phyloP scores from a whole-genome alignment of 1,139 yeast species.

The Magnusiomyces tetraspermus region DNA sequence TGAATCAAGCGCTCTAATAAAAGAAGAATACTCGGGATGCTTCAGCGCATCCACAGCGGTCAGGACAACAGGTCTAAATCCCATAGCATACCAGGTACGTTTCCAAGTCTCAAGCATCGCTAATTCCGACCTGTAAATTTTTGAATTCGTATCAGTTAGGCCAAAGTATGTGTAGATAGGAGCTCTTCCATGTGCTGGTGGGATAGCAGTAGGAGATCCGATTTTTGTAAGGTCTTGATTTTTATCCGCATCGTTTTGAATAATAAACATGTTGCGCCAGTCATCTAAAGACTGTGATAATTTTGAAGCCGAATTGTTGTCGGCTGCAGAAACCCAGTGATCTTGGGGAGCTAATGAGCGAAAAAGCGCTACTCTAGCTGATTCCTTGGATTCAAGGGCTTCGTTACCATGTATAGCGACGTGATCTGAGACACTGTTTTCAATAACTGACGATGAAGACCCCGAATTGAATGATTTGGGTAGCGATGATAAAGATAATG shows the following conservation, averaged over 20 bases:
- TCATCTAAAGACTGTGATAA: neutral
- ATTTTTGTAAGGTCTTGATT: neutral
- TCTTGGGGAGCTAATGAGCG: neutral
- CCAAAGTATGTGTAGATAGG: constrained; percentile 23
- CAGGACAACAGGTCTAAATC: constrained; percentile 28
- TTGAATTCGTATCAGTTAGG: neutral
- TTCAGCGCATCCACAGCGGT: constrained; percentile 18
- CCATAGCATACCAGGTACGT: constrained; percentile 28
- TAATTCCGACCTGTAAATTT: constrained; percentile 14
- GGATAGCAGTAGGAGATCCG: constrained; percentile 8
- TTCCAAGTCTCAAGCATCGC: constrained; percentile 26
- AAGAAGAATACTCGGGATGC: constrained; percentile 19
- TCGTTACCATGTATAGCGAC: neutral
- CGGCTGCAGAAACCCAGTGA: neutral
- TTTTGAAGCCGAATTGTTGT: neutral
- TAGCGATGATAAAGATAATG: neutral
- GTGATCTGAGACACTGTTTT: neutral
- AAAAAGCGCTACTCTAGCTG: neutral
- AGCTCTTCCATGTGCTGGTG: constrained; percentile 17
- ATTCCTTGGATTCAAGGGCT: neutral
- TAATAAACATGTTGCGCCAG: neutral
- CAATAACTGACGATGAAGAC: neutral
- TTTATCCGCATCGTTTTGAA: neutral
- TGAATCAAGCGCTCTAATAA: constrained; percentile 9
- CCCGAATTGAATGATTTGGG: neutral